phyloP scores from a whole-genome alignment of 805 yeast genomes.

The Isabelozyma pseudorhagii region DNA sequence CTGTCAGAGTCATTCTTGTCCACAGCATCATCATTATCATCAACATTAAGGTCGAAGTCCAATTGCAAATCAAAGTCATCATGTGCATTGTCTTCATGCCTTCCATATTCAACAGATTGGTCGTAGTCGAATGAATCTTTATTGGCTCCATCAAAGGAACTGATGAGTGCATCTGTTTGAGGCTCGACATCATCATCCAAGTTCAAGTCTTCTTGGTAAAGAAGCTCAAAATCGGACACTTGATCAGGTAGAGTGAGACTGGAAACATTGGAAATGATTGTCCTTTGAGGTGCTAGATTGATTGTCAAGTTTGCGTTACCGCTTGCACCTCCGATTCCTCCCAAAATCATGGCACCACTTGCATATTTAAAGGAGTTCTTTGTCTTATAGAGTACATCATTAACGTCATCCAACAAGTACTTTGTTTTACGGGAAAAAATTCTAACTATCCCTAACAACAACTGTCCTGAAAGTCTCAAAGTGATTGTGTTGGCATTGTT shows the following conservation, averaged over 20 bases:
- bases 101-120: constrained; percentile 65
- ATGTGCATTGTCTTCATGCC: constrained; percentile 32
- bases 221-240: constrained; percentile 71
- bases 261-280: constrained; percentile 57
- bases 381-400: constrained; percentile 68
- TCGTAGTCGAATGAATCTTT: constrained; percentile 42
- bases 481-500: constrained; percentile 57
- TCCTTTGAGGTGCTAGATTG: constrained; percentile 57
- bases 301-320: constrained; percentile 2
- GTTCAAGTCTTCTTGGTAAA: constrained; percentile 58
- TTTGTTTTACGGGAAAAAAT: constrained; percentile 85
- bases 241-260: constrained; percentile 70
- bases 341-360: constrained; percentile 24
- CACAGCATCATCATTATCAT: constrained; percentile 22
- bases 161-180: constrained; percentile 5
- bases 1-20: constrained; percentile 19
- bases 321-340: constrained; percentile 2
- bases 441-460: constrained; percentile 80
- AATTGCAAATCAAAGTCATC: constrained; percentile 49
- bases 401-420: constrained; percentile 77
- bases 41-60: constrained; percentile 40
- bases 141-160: constrained; percentile 19
- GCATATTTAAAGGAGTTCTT: constrained; percentile 59
- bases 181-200: constrained; percentile 23
- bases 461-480: constrained; percentile 78